A percentile compares a stretch with the other conserved stretches of the same genome.
Evolutionary conservation across 768 basidiomycete species (phyloP).

Genomic region (Mycena alexandri): DNA sequence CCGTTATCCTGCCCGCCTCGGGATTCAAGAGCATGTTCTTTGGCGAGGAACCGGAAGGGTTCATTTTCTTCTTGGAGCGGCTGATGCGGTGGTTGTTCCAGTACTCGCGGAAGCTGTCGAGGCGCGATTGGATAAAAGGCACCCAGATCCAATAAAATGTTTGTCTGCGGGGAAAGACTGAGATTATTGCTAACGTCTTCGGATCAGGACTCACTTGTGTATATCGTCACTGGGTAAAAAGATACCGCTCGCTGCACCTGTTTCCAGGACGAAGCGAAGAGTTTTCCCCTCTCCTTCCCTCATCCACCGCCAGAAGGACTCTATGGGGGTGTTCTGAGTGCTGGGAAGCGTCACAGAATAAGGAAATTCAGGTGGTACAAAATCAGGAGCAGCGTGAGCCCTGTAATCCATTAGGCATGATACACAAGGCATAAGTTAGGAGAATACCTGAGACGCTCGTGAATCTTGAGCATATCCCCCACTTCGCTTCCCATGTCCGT

Average conservation of each 20-base stretch:
- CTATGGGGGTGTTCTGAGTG: slow-evolving; percentile 17
- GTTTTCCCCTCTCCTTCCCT: not conserved
- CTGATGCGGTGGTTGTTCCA: slow-evolving; percentile 19
- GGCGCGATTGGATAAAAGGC: slow-evolving; percentile 9
- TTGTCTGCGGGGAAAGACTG: not conserved
- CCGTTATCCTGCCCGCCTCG: not conserved
- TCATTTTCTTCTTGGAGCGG: slow-evolving; percentile 2
- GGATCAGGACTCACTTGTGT: not conserved
- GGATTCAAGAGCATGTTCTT: slow-evolving; percentile 4
- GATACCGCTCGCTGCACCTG: not conserved
- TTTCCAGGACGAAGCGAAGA: not conserved
- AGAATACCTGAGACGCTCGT: not conserved
- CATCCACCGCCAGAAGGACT: slow-evolving; percentile 12
- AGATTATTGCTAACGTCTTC: no score
- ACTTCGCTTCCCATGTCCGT: slow-evolving; percentile 7
- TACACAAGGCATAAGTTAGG: no score
- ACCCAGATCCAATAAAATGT: slow-evolving; percentile 26
- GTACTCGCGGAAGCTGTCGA: slow-evolving; percentile 12
- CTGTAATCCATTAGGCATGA: no score
- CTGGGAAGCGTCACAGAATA: slow-evolving; percentile 12
- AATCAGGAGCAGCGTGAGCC: not conserved
- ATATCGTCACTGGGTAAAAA: not conserved
- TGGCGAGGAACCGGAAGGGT: not conserved
- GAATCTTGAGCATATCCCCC: slow-evolving; percentile 9
- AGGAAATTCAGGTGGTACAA: not conserved